These are phyloP conservation scores for Kandelia obovata DNA, from an alignment of 345 rosid species.

Conservation along the genomic window DNA sequence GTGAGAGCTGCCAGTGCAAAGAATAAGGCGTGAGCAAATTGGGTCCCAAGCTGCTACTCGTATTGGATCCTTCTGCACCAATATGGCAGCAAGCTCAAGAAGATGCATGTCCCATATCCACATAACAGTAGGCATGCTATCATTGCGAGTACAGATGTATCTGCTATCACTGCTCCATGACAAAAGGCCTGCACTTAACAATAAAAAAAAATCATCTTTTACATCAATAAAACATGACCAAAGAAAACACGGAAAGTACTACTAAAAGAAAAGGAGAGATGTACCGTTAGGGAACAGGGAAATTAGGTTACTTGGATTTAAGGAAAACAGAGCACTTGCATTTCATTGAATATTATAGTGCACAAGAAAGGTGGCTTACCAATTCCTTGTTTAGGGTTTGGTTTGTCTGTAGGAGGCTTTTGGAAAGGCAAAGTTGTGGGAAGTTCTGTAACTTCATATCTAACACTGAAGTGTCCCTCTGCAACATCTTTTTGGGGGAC, in stretches of 20 bases:
- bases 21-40: constrained; percentile 69
- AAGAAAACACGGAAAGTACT: too few species aligned
- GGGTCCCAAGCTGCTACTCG: constrained; percentile 93
- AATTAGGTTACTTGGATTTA: too few species aligned
- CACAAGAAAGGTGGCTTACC: constrained; percentile 47
- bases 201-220: not conserved
- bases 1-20: constrained; percentile 91
- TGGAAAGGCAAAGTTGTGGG: constrained; percentile 77
- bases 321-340: too few species aligned
- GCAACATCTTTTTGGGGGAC: constrained; percentile 41
- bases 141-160: constrained; percentile 79
- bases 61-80: constrained; percentile 91
- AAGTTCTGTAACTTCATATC: constrained; percentile 76
- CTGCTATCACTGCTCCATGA: constrained; percentile 96
- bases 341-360: not conserved
- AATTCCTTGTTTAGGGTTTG: constrained; percentile 96
- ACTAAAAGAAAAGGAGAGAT: too few species aligned
- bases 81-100: constrained; percentile 83
- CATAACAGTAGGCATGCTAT: constrained; percentile 48
- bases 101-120: constrained; percentile 93
- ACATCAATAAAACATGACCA: too few species aligned
- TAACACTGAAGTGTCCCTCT: constrained; percentile 70
- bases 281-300: too few species aligned
- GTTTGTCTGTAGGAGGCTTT: constrained; percentile 71
- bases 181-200: constrained; percentile 55